These are phyloP conservation scores for Scedosporium boydii DNA, from an alignment of 2,329 filamentous ascomycete species.

Conservation along the genomic window DNA sequence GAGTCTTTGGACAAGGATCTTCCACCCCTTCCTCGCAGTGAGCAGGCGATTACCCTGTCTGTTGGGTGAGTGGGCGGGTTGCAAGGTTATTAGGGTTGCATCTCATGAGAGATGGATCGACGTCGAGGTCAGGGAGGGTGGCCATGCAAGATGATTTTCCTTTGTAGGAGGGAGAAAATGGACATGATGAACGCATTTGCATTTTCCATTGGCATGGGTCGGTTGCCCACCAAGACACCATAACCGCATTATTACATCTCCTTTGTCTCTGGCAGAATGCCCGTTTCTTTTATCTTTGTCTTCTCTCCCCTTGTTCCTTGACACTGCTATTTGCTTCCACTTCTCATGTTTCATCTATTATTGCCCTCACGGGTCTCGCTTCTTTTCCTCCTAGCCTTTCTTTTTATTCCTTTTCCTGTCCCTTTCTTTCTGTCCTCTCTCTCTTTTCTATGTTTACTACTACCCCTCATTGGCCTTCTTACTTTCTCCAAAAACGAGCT, in stretches of 20 bases:
- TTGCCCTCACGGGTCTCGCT: conserved; percentile 7
- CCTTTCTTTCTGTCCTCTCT: conserved; percentile 10
- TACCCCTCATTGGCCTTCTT: conserved; percentile 14
- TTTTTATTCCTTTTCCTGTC: conserved; percentile 1
- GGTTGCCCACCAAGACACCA: conserved; percentile 15
- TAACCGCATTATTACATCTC: conserved; percentile 11
- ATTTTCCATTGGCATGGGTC: background rate
- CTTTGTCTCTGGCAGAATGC: background rate
- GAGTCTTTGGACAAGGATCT: conserved; percentile 52
- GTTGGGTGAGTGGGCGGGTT: conserved; percentile 5
- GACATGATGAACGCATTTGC: background rate
- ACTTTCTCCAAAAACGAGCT: conserved; percentile 8
- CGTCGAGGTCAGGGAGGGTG: background rate
- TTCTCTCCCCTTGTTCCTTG: background rate
- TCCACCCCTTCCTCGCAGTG: conserved; percentile 39
- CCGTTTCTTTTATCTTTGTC: background rate
- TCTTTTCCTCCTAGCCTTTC: conserved; percentile 6
- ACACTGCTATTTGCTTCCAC: background rate
- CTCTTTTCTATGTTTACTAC: conserved; percentile 10
- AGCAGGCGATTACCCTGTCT: conserved; percentile 7
- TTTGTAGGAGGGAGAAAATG: background rate
- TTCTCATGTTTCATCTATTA: conserved; percentile 9
- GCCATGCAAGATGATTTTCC: conserved; percentile 8
- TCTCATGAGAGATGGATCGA: background rate
- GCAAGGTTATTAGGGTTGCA: background rate